phyloP scores from a whole-genome alignment of 768 basidiomycete species.

The Tulasnella sp. region DNA sequence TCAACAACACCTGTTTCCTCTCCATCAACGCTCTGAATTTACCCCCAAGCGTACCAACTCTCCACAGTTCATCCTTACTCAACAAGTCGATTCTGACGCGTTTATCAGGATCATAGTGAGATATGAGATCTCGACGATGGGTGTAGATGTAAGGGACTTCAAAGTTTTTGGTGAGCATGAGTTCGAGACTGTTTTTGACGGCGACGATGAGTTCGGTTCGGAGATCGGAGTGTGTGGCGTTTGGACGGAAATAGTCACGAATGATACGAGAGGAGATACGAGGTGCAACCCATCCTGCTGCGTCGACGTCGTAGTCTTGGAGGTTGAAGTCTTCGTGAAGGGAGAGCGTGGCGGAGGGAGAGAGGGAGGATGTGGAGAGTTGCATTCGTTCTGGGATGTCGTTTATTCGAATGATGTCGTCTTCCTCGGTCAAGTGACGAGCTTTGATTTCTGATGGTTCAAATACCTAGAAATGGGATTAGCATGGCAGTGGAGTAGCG shows the following conservation, averaged over 20 bases:
- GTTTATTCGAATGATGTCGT: constrained; percentile 76
- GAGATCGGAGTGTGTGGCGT: constrained; percentile 46
- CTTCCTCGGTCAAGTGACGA: constrained; percentile 80
- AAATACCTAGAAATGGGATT: constrained; percentile 53
- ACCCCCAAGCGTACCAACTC: constrained; percentile 76
- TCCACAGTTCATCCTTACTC: constrained; percentile 72
- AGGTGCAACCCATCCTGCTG: constrained; percentile 78
- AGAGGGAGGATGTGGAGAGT: constrained; percentile 73
- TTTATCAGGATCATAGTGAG: constrained; percentile 49
- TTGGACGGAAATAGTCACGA: constrained; percentile 55
- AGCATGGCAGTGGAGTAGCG: constrained; percentile 19
- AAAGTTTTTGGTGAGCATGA: constrained; percentile 73
- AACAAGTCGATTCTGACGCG: constrained; percentile 56
- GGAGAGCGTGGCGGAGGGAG: constrained; percentile 46
- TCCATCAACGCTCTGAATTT: constrained; percentile 80
- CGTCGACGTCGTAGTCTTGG: constrained; percentile 61
- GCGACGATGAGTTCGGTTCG: constrained; percentile 60
- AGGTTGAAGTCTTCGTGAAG: constrained; percentile 45
- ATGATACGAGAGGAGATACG: constrained; percentile 60
- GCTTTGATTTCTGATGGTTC: constrained; percentile 93
- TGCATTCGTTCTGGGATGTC: constrained; percentile 97
- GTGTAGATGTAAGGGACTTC: constrained; percentile 95
- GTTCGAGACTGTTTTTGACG: constrained; percentile 63
- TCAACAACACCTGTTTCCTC: constrained; percentile 46
- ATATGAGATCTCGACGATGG: constrained; percentile 84